These are phyloP conservation scores for Cyclocybe cylindracea DNA, from an alignment of 768 basidiomycete genomes.

Conservation along the genomic window DNA sequence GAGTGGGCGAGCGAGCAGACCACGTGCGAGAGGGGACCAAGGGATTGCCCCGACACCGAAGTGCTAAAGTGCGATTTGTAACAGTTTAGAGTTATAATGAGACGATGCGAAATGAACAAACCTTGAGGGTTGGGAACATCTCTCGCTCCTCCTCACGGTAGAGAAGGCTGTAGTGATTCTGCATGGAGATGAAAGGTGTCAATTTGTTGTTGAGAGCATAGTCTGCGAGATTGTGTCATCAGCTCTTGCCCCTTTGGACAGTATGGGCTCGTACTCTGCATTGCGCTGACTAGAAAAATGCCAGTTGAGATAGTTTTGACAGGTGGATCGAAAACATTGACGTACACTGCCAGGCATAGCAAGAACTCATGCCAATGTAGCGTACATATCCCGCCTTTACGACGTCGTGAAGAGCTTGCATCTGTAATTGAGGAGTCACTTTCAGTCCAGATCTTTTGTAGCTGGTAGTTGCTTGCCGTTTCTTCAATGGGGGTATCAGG, in stretches of 20 bases:
- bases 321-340: not conserved
- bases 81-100: not conserved
- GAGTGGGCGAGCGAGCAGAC: conserved; percentile 45
- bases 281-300: conserved; percentile 43
- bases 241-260: conserved; percentile 44
- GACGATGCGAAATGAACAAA: conserved; percentile 6
- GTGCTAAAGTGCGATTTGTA: conserved; percentile 23
- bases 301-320: not conserved
- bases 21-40: conserved; percentile 57
- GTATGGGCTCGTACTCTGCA: conserved; percentile 59
- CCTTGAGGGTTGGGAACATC: conserved; percentile 59
- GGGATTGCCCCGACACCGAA: conserved; percentile 55
- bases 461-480: conserved; percentile 31
- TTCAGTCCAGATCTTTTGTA: not conserved
- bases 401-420: conserved; percentile 71
- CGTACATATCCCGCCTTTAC: conserved; percentile 64
- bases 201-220: conserved; percentile 56
- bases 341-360: conserved; percentile 57
- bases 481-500: conserved; percentile 59
- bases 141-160: conserved; percentile 66
- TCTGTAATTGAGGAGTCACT: conserved; percentile 30
- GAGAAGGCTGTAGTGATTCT: conserved; percentile 57
- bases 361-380: conserved; percentile 64
- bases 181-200: conserved; percentile 64
- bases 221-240: conserved; percentile 28